A percentile compares a stretch with the other conserved stretches of the same genome.
Conservation (phyloP, 73 alveolate genomes). For the Urostyla sp. region DNA sequence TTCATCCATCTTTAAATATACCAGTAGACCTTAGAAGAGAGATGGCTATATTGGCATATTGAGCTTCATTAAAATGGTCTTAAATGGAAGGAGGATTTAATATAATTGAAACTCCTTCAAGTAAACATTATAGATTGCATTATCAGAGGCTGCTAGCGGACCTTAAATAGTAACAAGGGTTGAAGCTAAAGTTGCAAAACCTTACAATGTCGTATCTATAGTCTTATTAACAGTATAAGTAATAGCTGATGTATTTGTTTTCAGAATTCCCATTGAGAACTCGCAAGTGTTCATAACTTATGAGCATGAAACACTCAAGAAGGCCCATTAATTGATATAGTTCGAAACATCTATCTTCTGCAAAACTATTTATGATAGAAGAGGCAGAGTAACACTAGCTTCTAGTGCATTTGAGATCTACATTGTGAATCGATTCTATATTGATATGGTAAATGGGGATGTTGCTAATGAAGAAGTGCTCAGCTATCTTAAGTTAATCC, state of each 20-base stretch:
- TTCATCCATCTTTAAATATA: conserved; percentile 50
- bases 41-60: neutral
- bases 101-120: conserved; percentile 35
- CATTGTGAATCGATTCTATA: conserved; percentile 30
- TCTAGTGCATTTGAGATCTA: no score
- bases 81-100: conserved; percentile 2
- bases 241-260: no score
- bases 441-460: neutral
- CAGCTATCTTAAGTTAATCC: no score
- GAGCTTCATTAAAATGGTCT: conserved; percentile 2
- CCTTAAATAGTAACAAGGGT: neutral
- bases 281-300: no score
- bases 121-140: neutral
- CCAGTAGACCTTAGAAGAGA: neutral
- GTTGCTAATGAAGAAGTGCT: no score
- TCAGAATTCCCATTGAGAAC: no score
- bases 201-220: no score
- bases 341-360: neutral
- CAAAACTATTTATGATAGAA: neutral
- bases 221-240: no score
- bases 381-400: neutral
- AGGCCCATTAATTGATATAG: neutral
- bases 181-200: no score
- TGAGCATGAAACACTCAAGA: no score
- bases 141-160: no score